A percentile compares a stretch with the other conserved stretches of the same genome.
Conservation (phyloP, 2,329 filamentous ascomycete species). For the Raffaelea albimanens region DNA sequence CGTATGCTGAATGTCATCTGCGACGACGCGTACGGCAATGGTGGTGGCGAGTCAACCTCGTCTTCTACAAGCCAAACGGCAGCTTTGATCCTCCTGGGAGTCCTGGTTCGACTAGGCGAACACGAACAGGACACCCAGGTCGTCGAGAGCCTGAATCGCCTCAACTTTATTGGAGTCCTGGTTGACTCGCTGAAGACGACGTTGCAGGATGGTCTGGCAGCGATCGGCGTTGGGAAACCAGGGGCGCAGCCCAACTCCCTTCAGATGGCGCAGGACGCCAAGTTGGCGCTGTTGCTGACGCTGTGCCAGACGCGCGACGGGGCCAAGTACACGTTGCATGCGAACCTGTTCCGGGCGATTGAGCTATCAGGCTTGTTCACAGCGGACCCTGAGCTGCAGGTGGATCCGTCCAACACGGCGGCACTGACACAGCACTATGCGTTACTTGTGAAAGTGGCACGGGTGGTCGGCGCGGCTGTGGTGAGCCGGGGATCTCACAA, state of each 20-base stretch:
- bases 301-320: conserved; percentile 78
- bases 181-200: conserved; percentile 79
- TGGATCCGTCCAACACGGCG: conserved; percentile 47
- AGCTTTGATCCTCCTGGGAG: conserved; percentile 73
- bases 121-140: conserved; percentile 62
- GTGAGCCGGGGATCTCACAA: conserved; percentile 77
- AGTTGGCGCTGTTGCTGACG: conserved; percentile 72
- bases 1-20: conserved; percentile 78
- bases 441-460: conserved; percentile 68
- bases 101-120: conserved; percentile 64
- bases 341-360: conserved; percentile 74
- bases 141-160: conserved; percentile 67
- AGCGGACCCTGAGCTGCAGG: conserved; percentile 85
- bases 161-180: conserved; percentile 86
- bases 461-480: conserved; percentile 74
- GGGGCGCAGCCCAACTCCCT: conserved; percentile 25
- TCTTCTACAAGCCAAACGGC: conserved; percentile 74
- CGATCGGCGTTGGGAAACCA: conserved; percentile 19
- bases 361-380: conserved; percentile 77
- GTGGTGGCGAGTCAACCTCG: no score
- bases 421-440: conserved; percentile 76
- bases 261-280: conserved; percentile 53
- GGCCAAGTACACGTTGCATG: conserved; percentile 77
- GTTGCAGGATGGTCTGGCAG: conserved; percentile 58
- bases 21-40: conserved; percentile 84